These are phyloP conservation scores for Lophiostoma macrostomum DNA, from an alignment of 495 filamentous ascomycete species.

Conservation along the genomic window DNA sequence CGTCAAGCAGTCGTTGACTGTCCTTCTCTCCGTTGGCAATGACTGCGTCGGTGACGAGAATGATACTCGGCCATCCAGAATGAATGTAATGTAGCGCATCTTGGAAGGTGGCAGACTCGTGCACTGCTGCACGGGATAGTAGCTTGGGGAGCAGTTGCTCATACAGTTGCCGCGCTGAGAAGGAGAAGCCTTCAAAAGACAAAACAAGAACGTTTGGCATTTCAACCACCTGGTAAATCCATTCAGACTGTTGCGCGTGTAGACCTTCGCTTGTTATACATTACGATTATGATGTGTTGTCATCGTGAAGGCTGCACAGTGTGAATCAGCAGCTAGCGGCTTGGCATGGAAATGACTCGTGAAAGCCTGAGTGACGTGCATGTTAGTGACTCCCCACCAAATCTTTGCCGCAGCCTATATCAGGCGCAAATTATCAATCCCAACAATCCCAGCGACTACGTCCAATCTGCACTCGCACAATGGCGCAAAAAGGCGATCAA, in stretches of 20 bases:
- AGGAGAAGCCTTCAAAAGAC: slow-evolving; percentile 31
- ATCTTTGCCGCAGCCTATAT: slow-evolving; percentile 11
- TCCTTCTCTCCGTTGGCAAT: slow-evolving; percentile 10
- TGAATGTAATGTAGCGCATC: slow-evolving; percentile 27
- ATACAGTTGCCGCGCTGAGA: slow-evolving; percentile 30
- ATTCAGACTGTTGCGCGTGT: no score
- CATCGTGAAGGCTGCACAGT: not conserved
- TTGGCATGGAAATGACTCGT: slow-evolving; percentile 19
- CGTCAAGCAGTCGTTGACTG: slow-evolving; percentile 13
- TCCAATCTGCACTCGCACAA: not conserved
- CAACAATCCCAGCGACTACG: not conserved
- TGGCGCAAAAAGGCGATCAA: slow-evolving; percentile 48
- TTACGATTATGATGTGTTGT: no score
- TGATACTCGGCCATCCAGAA: slow-evolving; percentile 26
- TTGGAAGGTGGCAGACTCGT: slow-evolving; percentile 25
- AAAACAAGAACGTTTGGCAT: slow-evolving; percentile 30
- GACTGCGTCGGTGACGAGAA: slow-evolving; percentile 25
- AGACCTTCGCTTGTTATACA: no score
- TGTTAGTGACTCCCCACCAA: slow-evolving; percentile 28
- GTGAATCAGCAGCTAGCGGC: slow-evolving; percentile 4
- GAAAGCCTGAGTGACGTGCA: slow-evolving; percentile 25
- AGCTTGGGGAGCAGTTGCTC: slow-evolving; percentile 26
- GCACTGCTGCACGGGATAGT: slow-evolving; percentile 20
- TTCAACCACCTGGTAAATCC: no score
- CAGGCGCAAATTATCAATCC: not conserved